Conservation (phyloP, 2,329 filamentous ascomycete genomes). For the Pseudogymnoascus sp. region DNA sequence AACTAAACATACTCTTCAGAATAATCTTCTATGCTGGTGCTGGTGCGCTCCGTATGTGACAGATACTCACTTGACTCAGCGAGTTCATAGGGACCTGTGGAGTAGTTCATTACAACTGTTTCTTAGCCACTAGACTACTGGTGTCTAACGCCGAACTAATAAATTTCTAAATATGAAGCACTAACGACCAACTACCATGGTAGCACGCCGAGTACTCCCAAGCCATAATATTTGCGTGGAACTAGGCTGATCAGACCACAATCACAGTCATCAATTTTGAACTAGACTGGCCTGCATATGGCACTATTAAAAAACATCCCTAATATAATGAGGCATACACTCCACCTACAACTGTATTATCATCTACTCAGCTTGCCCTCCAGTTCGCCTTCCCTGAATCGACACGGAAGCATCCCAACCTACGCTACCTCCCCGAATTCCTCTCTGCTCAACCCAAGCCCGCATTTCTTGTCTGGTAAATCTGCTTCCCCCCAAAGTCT, state of each 20-base stretch:
- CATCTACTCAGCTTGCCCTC: too few species aligned
- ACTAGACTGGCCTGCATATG: not conserved
- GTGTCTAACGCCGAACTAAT: not conserved
- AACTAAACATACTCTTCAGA: too few species aligned
- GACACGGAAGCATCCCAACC: too few species aligned
- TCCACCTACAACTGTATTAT: not conserved
- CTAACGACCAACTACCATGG: not conserved
- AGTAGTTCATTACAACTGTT: not conserved
- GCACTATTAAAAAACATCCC: not conserved
- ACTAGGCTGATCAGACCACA: not conserved
- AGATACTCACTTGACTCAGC: too few species aligned
- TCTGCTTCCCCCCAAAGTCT: not conserved
- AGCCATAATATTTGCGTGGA: not conserved
- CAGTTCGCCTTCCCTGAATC: too few species aligned
- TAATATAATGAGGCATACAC: not conserved
- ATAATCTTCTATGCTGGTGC: too few species aligned
- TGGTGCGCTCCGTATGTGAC: too few species aligned
- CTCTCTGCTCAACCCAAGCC: not conserved
- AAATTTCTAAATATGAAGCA: not conserved
- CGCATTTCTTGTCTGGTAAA: not conserved
- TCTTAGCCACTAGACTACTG: not conserved
- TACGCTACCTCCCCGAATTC: too few species aligned
- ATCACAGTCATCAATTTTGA: not conserved
- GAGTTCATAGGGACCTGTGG: too few species aligned
- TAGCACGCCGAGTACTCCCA: not conserved